Evolutionary conservation across 495 filamentous ascomycete species (phyloP), one percentile per base, ranked within the genome.

Genomic region (Stereocaulon alpinum): DNA sequence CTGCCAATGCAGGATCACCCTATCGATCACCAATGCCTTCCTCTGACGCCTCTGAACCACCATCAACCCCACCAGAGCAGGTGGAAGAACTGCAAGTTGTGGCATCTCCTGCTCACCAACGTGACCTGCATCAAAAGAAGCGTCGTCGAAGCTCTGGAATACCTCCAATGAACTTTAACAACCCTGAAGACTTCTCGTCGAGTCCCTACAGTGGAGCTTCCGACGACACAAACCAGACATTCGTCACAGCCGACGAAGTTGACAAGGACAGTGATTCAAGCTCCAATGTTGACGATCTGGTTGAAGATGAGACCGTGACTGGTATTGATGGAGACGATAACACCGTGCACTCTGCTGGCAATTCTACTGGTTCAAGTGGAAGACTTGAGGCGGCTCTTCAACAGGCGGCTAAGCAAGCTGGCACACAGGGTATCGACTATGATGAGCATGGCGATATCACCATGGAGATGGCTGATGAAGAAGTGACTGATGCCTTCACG

Each of bases 151-250:
- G 82, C 69, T 88, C 86, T 4, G 82, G 75, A 22, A 81, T 80
- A 12, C 75, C 80, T 11, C 77, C 80, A 1, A 76, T 80, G 71
- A 76, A 80, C 63, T 84, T 81, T 66, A 81, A 80, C 64, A 81
- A 80, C 56, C 80, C 76, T 2, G 80, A 86, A 22, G 83, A 88
- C 9, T 76, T 86, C 24, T 89, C 88, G 20, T 92, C 89, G 4
- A 91, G 86, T 59, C 83, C 90, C 6, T 88, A 85, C 61, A 91
- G 89, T 62, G 76, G 85, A 70, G 81, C 77, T 67, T 86, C 85
- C 40, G 86, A 86, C 59, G 81, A 80, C 53, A 76, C 69, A n/a
- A 60, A 68, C 29, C 75, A 76, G 40, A 71, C 69, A 41, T 63
- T 77, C 41, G 73, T 78, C 14, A 71, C 68, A 4, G 82, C 83